Percentiles rank a stretch among this genome's conserved stretches.
These are phyloP conservation scores for Colletotrichum trifolii DNA, from an alignment of 2,329 filamentous ascomycete genomes.

Conservation along the genomic window DNA sequence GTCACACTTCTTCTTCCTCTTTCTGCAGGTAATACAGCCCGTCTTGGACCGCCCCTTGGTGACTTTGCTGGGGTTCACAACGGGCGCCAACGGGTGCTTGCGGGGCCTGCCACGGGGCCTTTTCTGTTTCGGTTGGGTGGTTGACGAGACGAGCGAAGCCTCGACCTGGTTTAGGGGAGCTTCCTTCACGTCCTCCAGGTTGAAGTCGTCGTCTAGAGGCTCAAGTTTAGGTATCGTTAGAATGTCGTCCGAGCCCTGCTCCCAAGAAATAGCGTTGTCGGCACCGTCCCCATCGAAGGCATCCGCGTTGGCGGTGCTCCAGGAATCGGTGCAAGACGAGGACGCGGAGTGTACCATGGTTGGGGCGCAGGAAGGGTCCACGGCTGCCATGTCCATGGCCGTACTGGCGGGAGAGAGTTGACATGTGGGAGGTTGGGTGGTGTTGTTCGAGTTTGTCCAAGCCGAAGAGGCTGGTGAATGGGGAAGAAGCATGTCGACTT, in stretches of 20 bases:
- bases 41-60: conserved; percentile 82
- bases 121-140: conserved; percentile 59
- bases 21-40: conserved; percentile 74
- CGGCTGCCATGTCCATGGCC: conserved; percentile 54
- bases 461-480: conserved; percentile 50
- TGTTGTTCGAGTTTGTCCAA: conserved; percentile 41
- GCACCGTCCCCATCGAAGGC: conserved; percentile 46
- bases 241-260: conserved; percentile 57
- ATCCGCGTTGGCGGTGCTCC: conserved; percentile 55
- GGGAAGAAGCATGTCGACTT: conserved; percentile 42
- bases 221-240: conserved; percentile 66
- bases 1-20: conserved; percentile 79
- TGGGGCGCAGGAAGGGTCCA: conserved; percentile 53
- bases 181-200: conserved; percentile 63
- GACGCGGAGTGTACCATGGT: conserved; percentile 58
- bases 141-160: conserved; percentile 33
- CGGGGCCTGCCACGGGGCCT: conserved; percentile 82
- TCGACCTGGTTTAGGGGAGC: conserved; percentile 47
- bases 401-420: conserved; percentile 66
- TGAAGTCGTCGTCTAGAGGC: conserved; percentile 66
- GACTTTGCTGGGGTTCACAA: conserved; percentile 71
- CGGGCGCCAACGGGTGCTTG: conserved; percentile 78
- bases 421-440: conserved; percentile 52
- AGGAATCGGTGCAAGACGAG: conserved; percentile 58
- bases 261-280: conserved; percentile 59